Evolutionary conservation across 2,329 filamentous ascomycete species (phyloP).

Genomic region (Penicillium sp.): DNA sequence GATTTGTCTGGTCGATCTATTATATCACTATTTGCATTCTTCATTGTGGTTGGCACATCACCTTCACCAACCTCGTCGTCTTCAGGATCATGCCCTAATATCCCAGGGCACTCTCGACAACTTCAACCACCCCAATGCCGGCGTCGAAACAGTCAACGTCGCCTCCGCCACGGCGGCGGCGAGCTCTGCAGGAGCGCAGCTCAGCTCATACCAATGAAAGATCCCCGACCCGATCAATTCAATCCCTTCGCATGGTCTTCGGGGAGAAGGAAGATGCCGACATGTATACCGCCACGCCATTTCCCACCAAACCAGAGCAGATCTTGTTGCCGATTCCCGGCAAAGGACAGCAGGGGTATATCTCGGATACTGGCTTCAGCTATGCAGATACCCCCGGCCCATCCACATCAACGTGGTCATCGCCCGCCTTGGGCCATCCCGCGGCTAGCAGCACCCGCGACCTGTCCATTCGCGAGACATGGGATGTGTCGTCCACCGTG

Average conservation of each 20-base stretch:
- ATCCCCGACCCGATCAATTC: constrained; percentile 37
- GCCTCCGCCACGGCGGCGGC: constrained; percentile 40
- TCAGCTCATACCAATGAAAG: constrained; percentile 49
- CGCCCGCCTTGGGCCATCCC: constrained; percentile 30
- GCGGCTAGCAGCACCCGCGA: constrained; percentile 31
- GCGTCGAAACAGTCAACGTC: constrained; percentile 31
- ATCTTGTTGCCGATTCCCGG: constrained; percentile 46
- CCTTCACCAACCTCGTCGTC: neutral
- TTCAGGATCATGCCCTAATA: constrained; percentile 34
- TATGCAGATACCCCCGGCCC: constrained; percentile 34
- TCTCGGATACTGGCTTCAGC: constrained; percentile 34
- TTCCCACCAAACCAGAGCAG: constrained; percentile 52
- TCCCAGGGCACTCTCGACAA: constrained; percentile 5
- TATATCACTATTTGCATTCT: constrained; percentile 1
- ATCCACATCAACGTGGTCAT: constrained; percentile 34
- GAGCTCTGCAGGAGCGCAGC: constrained; percentile 50
- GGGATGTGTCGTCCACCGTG: constrained; percentile 42
- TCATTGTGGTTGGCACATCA: neutral
- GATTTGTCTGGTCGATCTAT: neutral
- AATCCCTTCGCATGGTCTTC: constrained; percentile 39
- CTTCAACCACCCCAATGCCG: constrained; percentile 29
- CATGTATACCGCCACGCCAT: constrained; percentile 47
- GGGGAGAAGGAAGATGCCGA: constrained; percentile 36
- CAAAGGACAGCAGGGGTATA: constrained; percentile 39
- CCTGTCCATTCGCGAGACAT: constrained; percentile 32